A percentile compares a stretch with the other conserved stretches of the same genome.
Conservation (phyloP, 805 yeast species). For the Candida ascalaphidarum region DNA sequence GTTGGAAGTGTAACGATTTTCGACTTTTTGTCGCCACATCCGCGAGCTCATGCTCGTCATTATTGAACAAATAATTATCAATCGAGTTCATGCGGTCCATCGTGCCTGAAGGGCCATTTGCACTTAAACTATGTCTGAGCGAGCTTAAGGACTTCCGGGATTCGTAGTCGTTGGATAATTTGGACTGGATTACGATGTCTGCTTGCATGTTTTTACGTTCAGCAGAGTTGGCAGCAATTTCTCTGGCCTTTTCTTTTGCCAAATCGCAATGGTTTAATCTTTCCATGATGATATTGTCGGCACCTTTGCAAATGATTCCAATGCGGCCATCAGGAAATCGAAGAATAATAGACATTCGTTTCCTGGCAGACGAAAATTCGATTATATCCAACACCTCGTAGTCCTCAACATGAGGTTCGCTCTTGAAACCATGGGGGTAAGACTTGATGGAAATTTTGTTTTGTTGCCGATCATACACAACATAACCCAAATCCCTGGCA, state of each 20-base stretch:
- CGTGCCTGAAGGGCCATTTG: conserved; percentile 3
- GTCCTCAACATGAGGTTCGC: conserved; percentile 52
- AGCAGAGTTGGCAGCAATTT: conserved; percentile 47
- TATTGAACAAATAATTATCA: conserved; percentile 38
- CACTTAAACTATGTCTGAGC: conserved; percentile 18
- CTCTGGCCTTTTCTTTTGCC: conserved; percentile 58
- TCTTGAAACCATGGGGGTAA: conserved; percentile 75
- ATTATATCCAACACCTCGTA: conserved; percentile 74
- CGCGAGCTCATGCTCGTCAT: conserved; percentile 44
- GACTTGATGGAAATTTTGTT: conserved; percentile 58
- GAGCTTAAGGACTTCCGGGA: conserved; percentile 22
- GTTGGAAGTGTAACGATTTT: conserved; percentile 52
- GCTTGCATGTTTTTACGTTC: conserved; percentile 75
- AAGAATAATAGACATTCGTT: conserved; percentile 89
- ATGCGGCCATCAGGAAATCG: conserved; percentile 68
- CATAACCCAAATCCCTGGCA: conserved; percentile 89
- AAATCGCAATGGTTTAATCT: conserved; percentile 49
- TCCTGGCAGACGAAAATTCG: conserved; percentile 81
- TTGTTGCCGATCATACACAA: conserved; percentile 64
- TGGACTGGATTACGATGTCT: conserved; percentile 54
- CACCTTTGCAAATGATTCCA: conserved; percentile 86
- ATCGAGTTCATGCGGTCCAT: conserved; percentile 30
- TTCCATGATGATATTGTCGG: conserved; percentile 84
- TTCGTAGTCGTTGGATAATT: conserved; percentile 27
- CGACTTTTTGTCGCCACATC: conserved; percentile 46